Base-by-base conservation (phyloP, 805 yeast genomes). In the Kodamaea leandrae region DNA sequence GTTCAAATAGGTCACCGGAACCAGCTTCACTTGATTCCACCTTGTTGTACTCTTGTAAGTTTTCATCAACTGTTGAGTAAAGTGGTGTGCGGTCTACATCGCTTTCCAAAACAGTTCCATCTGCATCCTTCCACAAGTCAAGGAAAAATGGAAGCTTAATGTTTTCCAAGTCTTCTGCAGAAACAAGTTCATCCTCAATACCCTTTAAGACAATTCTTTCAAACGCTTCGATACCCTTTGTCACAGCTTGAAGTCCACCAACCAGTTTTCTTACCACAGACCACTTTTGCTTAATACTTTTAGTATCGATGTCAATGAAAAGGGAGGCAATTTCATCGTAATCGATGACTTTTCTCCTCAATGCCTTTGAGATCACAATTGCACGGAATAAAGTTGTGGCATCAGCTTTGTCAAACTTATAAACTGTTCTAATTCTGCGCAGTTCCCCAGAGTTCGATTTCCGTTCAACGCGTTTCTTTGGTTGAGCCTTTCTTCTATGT, bases 321-420 rank as follows among this genome's bases (percentile, higher is more conserved):
- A 77, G 56, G 0, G 52, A 54, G 0, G 83, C 69, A 5, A 89
- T 79, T 25, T 70, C 60, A 0, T 71, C 72, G 84, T 95, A 89
- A 44, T 79, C 81, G 27, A 86, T 82, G 5, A 64, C 61, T 12
- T 77, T 77, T 32, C 76, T 71, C 13, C 57, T 55, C 28, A 84
- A 71, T 12, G 89, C 75, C 46, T 82, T 80, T 3, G 83, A 76
- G 14, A 86, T 81, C 9, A 84, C 78, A 10, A 83, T 83, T 2
- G 82, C 74, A 45, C 86, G 72, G 49, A 80, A 76, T 28, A 88
- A 64, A 2, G 70, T 64, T 16, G 80, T 74, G 1, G 77, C 68
- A 44, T 83, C 83, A 4, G 65, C 49, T 34, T 68, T 65, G 21
- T 66, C 69, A 43, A 71, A 60, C 39, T 53, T 57, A 24, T 20